These are phyloP conservation scores for Rhizopus stolonifer DNA, from an alignment of 371 early-diverging fungal species.

Conservation along the genomic window DNA sequence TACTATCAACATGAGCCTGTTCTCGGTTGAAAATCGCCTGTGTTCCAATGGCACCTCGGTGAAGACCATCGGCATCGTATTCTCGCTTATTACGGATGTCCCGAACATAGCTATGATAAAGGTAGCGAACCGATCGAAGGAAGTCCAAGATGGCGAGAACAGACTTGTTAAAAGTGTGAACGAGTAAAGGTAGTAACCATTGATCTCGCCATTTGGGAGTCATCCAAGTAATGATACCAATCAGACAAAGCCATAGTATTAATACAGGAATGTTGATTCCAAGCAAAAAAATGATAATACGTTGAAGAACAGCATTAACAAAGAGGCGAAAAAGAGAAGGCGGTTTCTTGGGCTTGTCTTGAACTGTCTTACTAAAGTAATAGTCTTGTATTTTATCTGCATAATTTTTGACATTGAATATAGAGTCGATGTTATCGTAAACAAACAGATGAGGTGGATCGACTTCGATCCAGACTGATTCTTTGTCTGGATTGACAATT, in stretches of 20 bases:
- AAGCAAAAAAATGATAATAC: constrained; percentile 4
- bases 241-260: constrained; percentile 26
- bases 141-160: constrained; percentile 3
- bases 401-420: constrained; percentile 1
- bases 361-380: constrained; percentile 16
- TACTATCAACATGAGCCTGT: constrained; percentile 22
- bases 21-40: constrained; percentile 28
- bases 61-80: constrained; percentile 22
- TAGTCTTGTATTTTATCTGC: constrained; percentile 15
- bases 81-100: constrained; percentile 7
- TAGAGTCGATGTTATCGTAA: constrained; percentile 5
- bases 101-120: background rate
- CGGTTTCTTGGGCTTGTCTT: constrained; percentile 7
- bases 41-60: constrained; percentile 30
- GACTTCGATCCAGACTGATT: constrained; percentile 22
- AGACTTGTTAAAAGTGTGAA: constrained; percentile 12
- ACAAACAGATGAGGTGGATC: constrained; percentile 24
- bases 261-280: constrained; percentile 33
- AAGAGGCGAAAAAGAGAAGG: constrained; percentile 23
- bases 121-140: background rate
- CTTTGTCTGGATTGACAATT: constrained; percentile 30
- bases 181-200: constrained; percentile 27
- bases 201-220: constrained; percentile 33
- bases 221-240: constrained; percentile 38
- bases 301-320: constrained; percentile 16